Base-by-base conservation (phyloP, 225 moss, liverwort and hornwort genomes). In the Lunularia cruciata region DNA sequence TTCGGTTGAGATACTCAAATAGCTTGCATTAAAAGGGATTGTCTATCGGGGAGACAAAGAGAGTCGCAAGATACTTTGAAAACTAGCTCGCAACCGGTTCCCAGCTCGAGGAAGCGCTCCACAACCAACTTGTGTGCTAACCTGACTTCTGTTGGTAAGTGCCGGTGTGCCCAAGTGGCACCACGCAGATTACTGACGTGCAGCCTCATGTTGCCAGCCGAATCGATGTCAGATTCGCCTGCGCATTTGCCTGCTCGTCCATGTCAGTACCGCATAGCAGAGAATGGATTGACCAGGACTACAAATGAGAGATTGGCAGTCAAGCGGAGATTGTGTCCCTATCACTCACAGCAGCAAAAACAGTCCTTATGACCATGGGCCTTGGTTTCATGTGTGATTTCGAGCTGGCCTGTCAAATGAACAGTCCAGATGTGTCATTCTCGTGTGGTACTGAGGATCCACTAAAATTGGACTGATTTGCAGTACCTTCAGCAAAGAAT, bases 201-300 rank as follows among this genome's bases (percentile, higher is more conserved):
- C 65, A 65, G 65, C 30, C 47, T 51, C 35, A 22, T 36, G 51
- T 32, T n/a, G 12, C 40, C 11, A 38, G 34, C 22, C 22, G 12
- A 26, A 2, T 9, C 8, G 38, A 31, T 42, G 25, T 71, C 59
- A 79, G 43, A 79, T 47, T 71, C 79, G 40, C 67, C 71, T 79
- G 52, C 79, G 74, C 71, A 74, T 66, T 40, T 74, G 74, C 70
- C 78, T 78, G 78, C 66, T 38, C 64, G 56, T 63, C 54, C 48
- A 69, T 20, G 39, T 57, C 69, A 42, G 47, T 27, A 43, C 5
- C 7, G 8, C 55, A 39, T 34, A 2, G 20, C 5, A 36, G 26
- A 5, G 18, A 8, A 43, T 23, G 9, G 8, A 39, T 12, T 7
- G 18, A 46, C 43, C 0, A 26, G 28, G 4, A 55, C n/a, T 16